Conservation (phyloP, 257 asterid genomes). For the Galeopsis tetrahit region DNA sequence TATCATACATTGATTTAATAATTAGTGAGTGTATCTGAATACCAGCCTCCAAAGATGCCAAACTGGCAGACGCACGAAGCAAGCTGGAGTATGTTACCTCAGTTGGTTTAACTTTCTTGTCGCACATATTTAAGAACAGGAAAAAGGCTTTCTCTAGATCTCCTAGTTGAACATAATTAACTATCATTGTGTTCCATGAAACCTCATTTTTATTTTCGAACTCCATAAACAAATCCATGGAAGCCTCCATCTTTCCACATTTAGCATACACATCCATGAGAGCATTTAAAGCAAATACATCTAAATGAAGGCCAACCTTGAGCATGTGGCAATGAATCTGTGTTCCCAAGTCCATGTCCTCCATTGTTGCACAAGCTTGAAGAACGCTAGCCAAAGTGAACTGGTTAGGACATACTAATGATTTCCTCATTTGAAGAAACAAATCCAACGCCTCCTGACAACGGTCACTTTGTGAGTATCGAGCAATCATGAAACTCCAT, state of each 20-base stretch:
- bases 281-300: constrained; percentile 75
- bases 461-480: constrained; percentile 76
- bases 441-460: constrained; percentile 72
- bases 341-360: constrained; percentile 61
- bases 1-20: constrained; percentile 63
- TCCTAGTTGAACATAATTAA: constrained; percentile 76
- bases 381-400: constrained; percentile 88
- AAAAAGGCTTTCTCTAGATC: constrained; percentile 71
- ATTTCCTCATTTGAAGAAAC: constrained; percentile 66
- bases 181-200: constrained; percentile 93
- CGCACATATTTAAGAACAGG: constrained; percentile 64
- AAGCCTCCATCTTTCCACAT: constrained; percentile 67
- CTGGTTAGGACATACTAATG: constrained; percentile 69
- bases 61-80: constrained; percentile 82
- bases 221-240: constrained; percentile 61
- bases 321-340: constrained; percentile 70
- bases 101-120: constrained; percentile 60
- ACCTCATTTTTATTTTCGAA: constrained; percentile 64
- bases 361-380: constrained; percentile 79
- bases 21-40: constrained; percentile 70
- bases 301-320: constrained; percentile 67
- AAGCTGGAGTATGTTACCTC: constrained; percentile 84
- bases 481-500: constrained; percentile 96
- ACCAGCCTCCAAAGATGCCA: constrained; percentile 84
- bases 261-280: constrained; percentile 94